Evolutionary conservation across 257 asterid genomes (phyloP).

Genomic region (Penstemon eatonii): DNA sequence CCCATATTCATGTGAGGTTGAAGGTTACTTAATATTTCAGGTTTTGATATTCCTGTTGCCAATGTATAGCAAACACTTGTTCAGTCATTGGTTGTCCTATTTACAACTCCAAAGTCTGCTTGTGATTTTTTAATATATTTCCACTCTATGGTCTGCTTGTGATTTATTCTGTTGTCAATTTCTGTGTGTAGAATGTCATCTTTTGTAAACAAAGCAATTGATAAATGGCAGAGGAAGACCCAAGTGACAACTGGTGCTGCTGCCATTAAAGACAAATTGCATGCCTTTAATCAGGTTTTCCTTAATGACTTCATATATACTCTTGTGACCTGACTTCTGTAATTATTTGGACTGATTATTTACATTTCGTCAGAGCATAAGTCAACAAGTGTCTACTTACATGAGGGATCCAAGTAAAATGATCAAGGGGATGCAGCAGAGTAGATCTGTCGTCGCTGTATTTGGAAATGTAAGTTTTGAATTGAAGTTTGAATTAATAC

Average conservation of each 20-base stretch:
- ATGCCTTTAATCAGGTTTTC: slow-evolving; percentile 93
- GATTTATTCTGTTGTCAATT: slow-evolving; percentile 17
- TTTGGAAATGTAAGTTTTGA: slow-evolving; percentile 79
- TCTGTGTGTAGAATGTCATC: slow-evolving; percentile 60
- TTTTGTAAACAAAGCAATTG: slow-evolving; percentile 81
- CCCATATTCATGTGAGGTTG: not conserved
- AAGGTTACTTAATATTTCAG: too few relatives aligned
- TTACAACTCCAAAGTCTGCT: too few relatives aligned
- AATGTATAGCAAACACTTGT: too few relatives aligned
- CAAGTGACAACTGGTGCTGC: slow-evolving; percentile 96
- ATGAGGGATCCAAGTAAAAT: slow-evolving; percentile 97
- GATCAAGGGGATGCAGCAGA: slow-evolving; percentile 93
- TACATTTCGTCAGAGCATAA: slow-evolving; percentile 62
- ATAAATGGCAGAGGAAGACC: slow-evolving; percentile 97
- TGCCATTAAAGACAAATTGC: slow-evolving; percentile 82
- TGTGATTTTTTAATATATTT: too few relatives aligned
- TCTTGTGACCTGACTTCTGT: slow-evolving; percentile 18
- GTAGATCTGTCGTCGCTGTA: slow-evolving; percentile 64
- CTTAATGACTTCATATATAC: slow-evolving; percentile 21
- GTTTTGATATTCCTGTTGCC: too few relatives aligned
- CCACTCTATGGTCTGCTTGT: not conserved
- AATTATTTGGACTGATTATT: slow-evolving; percentile 27
- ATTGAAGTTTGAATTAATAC: slow-evolving; percentile 2
- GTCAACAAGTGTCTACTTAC: slow-evolving; percentile 84
- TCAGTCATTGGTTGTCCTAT: too few relatives aligned